phyloP scores from a whole-genome alignment of 2,329 filamentous ascomycete species.

The Xylariaceae sp. region DNA sequence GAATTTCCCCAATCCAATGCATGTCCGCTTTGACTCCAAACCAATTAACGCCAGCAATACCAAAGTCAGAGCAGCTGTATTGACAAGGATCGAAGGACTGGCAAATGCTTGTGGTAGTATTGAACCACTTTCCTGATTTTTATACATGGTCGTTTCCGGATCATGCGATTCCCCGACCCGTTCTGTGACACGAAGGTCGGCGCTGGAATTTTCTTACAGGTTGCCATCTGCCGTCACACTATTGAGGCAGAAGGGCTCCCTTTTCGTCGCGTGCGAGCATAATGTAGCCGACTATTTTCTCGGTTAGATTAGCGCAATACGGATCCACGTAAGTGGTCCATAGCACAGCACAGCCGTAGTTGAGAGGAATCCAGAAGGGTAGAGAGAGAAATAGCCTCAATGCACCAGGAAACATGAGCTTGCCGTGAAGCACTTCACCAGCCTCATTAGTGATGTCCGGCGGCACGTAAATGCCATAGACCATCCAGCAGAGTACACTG shows the following conservation, averaged over 20 bases:
- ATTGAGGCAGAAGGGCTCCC: constrained; percentile 29
- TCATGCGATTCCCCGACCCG: too few relatives aligned
- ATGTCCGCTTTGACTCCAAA: not conserved
- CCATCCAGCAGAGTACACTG: constrained; percentile 56
- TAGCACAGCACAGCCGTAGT: constrained; percentile 43
- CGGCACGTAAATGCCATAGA: constrained; percentile 44
- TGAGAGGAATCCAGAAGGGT: constrained; percentile 43
- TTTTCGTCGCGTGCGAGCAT: constrained; percentile 32
- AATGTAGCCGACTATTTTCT: constrained; percentile 33
- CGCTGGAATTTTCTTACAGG: not conserved
- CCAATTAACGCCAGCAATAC: not conserved
- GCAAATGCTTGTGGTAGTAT: not conserved
- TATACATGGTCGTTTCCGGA: too few relatives aligned
- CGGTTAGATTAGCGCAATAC: constrained; percentile 43
- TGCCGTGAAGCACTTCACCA: constrained; percentile 33
- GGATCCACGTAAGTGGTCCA: constrained; percentile 55
- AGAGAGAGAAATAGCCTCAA: constrained; percentile 37
- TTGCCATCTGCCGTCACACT: constrained; percentile 3
- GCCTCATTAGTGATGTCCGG: constrained; percentile 35
- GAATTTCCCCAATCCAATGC: constrained; percentile 6
- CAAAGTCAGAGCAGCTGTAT: not conserved
- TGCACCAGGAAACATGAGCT: constrained; percentile 35
- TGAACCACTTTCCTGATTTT: not conserved
- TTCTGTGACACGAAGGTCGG: not conserved
- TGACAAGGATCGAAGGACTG: not conserved